Evolutionary conservation across 148 eudicot species (phyloP), one percentile per base, ranked within the genome.

Genomic region (Vaccinium macrocarpon): DNA sequence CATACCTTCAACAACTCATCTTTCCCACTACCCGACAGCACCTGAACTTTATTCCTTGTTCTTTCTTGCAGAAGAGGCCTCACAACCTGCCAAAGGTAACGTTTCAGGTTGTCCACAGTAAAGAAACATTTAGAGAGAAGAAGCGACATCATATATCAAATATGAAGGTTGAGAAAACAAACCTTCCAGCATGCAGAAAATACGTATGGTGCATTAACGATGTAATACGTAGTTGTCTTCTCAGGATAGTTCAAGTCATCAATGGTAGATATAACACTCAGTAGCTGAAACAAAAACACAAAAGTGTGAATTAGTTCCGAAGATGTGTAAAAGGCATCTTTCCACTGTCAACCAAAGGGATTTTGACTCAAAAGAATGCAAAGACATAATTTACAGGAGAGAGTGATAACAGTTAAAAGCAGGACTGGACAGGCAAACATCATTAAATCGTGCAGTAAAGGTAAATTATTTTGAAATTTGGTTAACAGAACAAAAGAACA

Each of bases 171-270:
- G 16, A 51, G 88, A 29, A 61, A 86, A 42, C 89, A 62, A 86
- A 97, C 99, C 99, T 95, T 97, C 99, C 99, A 97, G 90, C 99
- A 97, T 46, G 98, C 98, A 70, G 99, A 95, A 89, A 97, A 97
- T 88, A 97, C 91, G 70, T 94, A 97, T 18, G 99, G 99, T 50
- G 97, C 95, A 86, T 97, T 97, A 71, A 94, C 99, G 49, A 97
- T 93, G 91, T 85, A 97, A 88, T 97, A 97, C 42, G 98, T 91
- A 56, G 91, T 94, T 9, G 99, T 94, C 92, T 97, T 97, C 93
- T 97, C 99, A 19, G 99, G 99, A 89, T 97, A 97, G 91, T 97
- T 97, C 81, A 97, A 82, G 90, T 97, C 99, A 88, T 97, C 99
- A 53, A 97, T 95, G 32, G 92, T 97, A 64, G 99, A 92, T 84